Evolutionary conservation across 352 stramenopile species (phyloP).

Genomic region (Phytophthora melonis): DNA sequence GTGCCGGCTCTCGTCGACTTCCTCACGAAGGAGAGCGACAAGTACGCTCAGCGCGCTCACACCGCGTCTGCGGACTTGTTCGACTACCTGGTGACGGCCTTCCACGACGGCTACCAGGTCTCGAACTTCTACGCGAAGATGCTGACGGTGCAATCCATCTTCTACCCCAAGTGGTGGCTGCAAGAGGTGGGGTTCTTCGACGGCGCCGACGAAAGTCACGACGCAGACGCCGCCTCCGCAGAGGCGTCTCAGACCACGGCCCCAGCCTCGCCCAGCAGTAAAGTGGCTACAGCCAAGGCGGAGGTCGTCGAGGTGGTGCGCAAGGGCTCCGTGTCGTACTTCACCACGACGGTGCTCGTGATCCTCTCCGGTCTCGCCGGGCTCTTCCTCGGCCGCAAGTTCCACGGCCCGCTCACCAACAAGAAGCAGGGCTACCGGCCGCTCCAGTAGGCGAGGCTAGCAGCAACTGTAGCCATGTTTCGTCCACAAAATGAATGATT

Average conservation of each 20-base stretch:
- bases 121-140: slow-evolving; percentile 53
- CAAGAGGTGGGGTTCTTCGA: slow-evolving; percentile 81
- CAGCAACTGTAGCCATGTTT: slow-evolving; percentile 23
- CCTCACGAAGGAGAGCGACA: slow-evolving; percentile 62
- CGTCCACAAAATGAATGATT: slow-evolving; percentile 17
- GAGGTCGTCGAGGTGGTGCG: slow-evolving; percentile 24
- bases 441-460: slow-evolving; percentile 36
- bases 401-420: slow-evolving; percentile 48
- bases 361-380: slow-evolving; percentile 54
- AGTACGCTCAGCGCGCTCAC: slow-evolving; percentile 64
- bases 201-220: slow-evolving; percentile 22
- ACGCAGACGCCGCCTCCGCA: slow-evolving; percentile 16
- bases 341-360: slow-evolving; percentile 57
- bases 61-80: slow-evolving; percentile 70
- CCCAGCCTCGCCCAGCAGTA: slow-evolving; percentile 25
- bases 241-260: slow-evolving; percentile 4
- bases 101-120: slow-evolving; percentile 87
- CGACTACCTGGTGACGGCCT: slow-evolving; percentile 71
- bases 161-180: slow-evolving; percentile 90
- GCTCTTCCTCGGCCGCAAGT: slow-evolving; percentile 68
- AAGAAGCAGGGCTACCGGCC: slow-evolving; percentile 61
- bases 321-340: slow-evolving; percentile 55
- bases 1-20: slow-evolving; percentile 61
- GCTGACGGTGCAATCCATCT: slow-evolving; percentile 66
- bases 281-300: slow-evolving; percentile 21